Conservation (phyloP, 768 basidiomycete genomes). For the Auriscalpium orientale region DNA sequence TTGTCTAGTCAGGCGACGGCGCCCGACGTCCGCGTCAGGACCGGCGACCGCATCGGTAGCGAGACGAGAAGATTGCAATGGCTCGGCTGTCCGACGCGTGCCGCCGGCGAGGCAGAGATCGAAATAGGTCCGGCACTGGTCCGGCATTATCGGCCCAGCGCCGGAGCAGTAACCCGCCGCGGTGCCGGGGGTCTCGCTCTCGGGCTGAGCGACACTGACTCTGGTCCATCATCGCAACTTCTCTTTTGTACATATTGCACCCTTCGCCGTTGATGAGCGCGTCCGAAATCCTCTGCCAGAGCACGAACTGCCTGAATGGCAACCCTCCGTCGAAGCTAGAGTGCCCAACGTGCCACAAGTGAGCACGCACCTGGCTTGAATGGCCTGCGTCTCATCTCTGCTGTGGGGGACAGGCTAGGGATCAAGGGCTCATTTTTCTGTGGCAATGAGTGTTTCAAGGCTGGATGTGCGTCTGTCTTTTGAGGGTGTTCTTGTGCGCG, state of each 20-base stretch:
- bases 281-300: slow-evolving; percentile 51
- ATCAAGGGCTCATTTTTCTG: slow-evolving; percentile 88
- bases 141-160: background rate
- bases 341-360: slow-evolving; percentile 95
- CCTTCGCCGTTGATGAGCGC: slow-evolving; percentile 27
- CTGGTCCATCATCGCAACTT: background rate
- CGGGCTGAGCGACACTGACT: too few species aligned
- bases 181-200: too few species aligned
- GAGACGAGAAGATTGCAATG: background rate
- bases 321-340: slow-evolving; percentile 82
- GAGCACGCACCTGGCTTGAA: slow-evolving; percentile 18
- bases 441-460: slow-evolving; percentile 93
- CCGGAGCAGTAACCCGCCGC: too few species aligned
- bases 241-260: background rate
- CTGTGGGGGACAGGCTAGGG: slow-evolving; percentile 46
- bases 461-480: slow-evolving; percentile 60
- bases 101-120: background rate
- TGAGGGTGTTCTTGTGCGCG: background rate
- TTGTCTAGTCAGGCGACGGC: background rate
- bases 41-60: background rate
- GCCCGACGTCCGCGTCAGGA: background rate
- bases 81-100: background rate
- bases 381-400: slow-evolving; percentile 9
- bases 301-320: slow-evolving; percentile 63
- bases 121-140: background rate